Evolutionary conservation across 345 rosid species (phyloP), one percentile per base, ranked within the genome.

Genomic region (Reutealis trisperma): DNA sequence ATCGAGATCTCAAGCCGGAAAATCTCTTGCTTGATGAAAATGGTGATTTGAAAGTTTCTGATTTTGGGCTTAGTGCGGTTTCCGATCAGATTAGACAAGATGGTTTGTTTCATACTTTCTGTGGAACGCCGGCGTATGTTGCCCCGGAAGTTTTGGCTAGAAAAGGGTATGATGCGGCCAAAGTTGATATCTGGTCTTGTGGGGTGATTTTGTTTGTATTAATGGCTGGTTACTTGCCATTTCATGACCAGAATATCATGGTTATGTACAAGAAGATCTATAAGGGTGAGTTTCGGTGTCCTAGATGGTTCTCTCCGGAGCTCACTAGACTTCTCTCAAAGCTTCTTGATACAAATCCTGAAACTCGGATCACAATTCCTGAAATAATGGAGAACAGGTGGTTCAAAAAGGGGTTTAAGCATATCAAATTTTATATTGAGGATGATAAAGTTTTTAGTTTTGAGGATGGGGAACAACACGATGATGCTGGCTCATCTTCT

Each of bases 381-480:
- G 85, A 79, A 21, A 51, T 83, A 22, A 83, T 83, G 85, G 83
- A 83, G 69, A 72, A 73, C 57, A 63, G 47, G 61, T 83, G 85
- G 85, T 83, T 83, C 73, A 83, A 83, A 37, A 83, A 79, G 37
- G 85, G 83, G 64, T 83, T 79, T 70, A 83, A 83, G 66, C 83
- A 83, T 32, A 73, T 83, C 44, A 83, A 79, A 57, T 83, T 83
- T 22, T 83, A 79, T 44, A 76, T 83, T 8, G 85, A 83, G 42
- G 85, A 83, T 73, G 85, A 83, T 70, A 79, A 73, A 76, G 73
- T 80, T 41, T 84, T 54, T 47, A 78, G 70, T 42, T 70, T 80
- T 22, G 77, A 74, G 9, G 82, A 71, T 45, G 79, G 74, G n/a
- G 77, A 14, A 18, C 21, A 51, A 27, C 45, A 51, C 0, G 72